Percentiles rank a stretch among this genome's conserved stretches.
These are phyloP conservation scores for Peronospora farinosa DNA, from an alignment of 352 stramenopile genomes.

Conservation along the genomic window DNA sequence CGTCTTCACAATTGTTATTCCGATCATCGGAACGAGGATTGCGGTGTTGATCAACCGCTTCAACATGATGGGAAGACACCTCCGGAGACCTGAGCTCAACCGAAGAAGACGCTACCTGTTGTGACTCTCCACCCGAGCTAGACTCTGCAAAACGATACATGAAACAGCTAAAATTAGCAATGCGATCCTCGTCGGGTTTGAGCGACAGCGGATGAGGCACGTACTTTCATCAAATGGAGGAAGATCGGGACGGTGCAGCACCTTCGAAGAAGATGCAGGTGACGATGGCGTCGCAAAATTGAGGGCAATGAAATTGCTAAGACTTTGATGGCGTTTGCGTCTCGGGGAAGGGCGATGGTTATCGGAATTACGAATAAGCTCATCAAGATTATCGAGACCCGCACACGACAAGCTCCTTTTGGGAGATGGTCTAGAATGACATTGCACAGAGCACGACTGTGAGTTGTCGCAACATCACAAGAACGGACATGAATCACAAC, in stretches of 20 bases:
- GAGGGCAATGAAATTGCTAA: constrained; percentile 23
- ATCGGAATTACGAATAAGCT: constrained; percentile 30
- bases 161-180: constrained; percentile 1
- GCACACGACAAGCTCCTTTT: constrained; percentile 58
- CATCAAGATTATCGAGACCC: constrained; percentile 46
- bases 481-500: not conserved
- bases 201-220: constrained; percentile 16
- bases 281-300: constrained; percentile 16
- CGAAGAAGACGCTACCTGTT: constrained; percentile 13
- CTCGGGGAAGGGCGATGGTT: constrained; percentile 15
- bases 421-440: constrained; percentile 36
- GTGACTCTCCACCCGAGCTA: constrained; percentile 7
- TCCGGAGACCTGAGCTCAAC: constrained; percentile 18
- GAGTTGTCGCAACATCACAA: not conserved
- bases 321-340: constrained; percentile 56
- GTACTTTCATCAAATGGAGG: constrained; percentile 24
- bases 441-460: constrained; percentile 3
- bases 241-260: constrained; percentile 25
- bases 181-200: not conserved
- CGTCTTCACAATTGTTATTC: constrained; percentile 28
- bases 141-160: constrained; percentile 10
- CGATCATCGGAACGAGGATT: constrained; percentile 10
- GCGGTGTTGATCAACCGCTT: constrained; percentile 8
- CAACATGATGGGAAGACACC: constrained; percentile 13
- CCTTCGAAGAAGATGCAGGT: constrained; percentile 17